Conservation (phyloP, 208 protist species). For the Sergeia podlipaevii region DNA sequence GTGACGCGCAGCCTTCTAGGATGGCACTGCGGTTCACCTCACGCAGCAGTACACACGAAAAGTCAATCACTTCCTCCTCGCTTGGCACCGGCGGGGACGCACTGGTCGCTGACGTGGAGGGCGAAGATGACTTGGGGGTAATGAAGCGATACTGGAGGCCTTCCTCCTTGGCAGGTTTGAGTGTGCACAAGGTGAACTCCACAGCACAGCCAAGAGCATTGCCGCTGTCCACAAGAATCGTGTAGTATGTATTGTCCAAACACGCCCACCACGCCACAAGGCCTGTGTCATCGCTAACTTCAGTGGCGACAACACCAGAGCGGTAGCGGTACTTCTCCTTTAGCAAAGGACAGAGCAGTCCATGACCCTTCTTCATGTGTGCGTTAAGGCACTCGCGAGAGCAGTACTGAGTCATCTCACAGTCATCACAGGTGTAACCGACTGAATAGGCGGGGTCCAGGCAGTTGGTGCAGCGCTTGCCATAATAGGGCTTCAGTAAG, state of each 20-base stretch:
- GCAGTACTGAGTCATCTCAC: slow-evolving; percentile 80
- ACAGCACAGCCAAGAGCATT: slow-evolving; percentile 63
- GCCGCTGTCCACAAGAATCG: slow-evolving; percentile 66
- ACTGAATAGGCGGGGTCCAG: slow-evolving; percentile 83
- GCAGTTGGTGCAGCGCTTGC: slow-evolving; percentile 73
- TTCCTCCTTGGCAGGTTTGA: slow-evolving; percentile 59
- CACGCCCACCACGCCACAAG: slow-evolving; percentile 84
- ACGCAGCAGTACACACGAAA: slow-evolving; percentile 68
- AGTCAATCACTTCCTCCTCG: slow-evolving; percentile 63
- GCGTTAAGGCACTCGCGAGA: slow-evolving; percentile 62
- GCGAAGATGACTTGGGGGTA: slow-evolving; percentile 11
- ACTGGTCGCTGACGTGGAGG: background rate
- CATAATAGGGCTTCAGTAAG: slow-evolving; percentile 62
- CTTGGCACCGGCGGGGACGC: slow-evolving; percentile 21
- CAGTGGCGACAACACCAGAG: slow-evolving; percentile 55
- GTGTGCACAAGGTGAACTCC: slow-evolving; percentile 67
- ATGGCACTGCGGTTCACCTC: slow-evolving; percentile 80
- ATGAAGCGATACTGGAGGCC: slow-evolving; percentile 74
- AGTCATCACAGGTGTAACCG: slow-evolving; percentile 75
- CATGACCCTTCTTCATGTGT: slow-evolving; percentile 66
- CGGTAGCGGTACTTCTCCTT: slow-evolving; percentile 54
- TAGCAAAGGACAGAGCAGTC: slow-evolving; percentile 66
- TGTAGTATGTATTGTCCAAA: slow-evolving; percentile 57
- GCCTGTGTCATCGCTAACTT: slow-evolving; percentile 54
- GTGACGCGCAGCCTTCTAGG: slow-evolving; percentile 64